Conservation (phyloP, 257 asterid species). For the Solanum commersonii region DNA sequence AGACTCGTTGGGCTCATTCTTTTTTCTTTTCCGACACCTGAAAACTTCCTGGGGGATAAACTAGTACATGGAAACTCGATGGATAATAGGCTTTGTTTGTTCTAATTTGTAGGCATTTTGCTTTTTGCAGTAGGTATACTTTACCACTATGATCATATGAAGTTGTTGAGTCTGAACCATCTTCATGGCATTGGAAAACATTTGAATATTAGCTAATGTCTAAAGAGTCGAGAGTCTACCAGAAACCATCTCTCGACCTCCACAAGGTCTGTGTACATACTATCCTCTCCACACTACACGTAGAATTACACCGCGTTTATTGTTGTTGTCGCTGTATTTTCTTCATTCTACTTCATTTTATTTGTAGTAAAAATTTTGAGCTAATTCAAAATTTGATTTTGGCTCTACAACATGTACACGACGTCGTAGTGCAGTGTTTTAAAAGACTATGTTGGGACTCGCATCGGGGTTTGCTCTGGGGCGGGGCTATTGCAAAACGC, state of each 20-base stretch:
- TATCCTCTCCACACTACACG: accelerated
- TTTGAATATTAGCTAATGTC: not conserved
- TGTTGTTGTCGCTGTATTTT: not conserved
- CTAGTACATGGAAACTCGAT: not conserved
- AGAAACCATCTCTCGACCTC: not conserved
- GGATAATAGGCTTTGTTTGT: not conserved
- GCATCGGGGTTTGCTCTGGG: accelerated
- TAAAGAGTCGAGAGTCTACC: not conserved
- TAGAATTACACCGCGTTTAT: not conserved
- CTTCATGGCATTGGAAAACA: not conserved
- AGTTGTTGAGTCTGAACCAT: not conserved
- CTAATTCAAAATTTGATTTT: not conserved
- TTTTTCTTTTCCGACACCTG: not conserved
- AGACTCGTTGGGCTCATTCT: not conserved
- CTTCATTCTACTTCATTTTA: not conserved
- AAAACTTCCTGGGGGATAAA: not conserved
- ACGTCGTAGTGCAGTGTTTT: not conserved
- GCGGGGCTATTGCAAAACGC: not conserved
- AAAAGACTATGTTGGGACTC: not conserved
- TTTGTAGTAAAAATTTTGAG: not conserved
- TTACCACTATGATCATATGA: not conserved
- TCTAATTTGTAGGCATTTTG: not conserved
- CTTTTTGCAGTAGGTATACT: not conserved
- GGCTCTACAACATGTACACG: not conserved
- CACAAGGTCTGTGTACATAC: not conserved